A percentile compares a stretch with the other conserved stretches of the same genome.
Evolutionary conservation across 2,329 filamentous ascomycete species (phyloP).

Genomic region (Ascochyta pisi): DNA sequence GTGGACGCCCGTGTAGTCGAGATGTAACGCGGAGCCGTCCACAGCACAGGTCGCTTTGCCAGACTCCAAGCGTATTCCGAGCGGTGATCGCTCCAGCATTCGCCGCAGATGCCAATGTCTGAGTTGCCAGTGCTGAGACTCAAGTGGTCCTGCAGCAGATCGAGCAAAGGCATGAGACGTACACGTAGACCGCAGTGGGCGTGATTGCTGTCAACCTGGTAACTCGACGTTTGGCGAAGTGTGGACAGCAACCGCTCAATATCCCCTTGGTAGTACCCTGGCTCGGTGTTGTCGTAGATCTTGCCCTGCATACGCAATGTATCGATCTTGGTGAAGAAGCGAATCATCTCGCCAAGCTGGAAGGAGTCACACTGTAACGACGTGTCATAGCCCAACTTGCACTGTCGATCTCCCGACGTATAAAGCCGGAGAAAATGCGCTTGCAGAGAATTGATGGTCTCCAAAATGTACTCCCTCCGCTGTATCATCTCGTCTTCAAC

Average conservation of each 20-base stretch:
- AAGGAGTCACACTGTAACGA: constrained; percentile 77
- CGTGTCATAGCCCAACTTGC: constrained; percentile 76
- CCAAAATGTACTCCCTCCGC: constrained; percentile 70
- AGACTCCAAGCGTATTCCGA: constrained; percentile 53
- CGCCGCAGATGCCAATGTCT: constrained; percentile 54
- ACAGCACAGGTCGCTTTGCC: constrained; percentile 55
- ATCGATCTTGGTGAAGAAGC: constrained; percentile 69
- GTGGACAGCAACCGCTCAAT: constrained; percentile 66
- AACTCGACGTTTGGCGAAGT: constrained; percentile 71
- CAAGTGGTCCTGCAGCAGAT: constrained; percentile 62
- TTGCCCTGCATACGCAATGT: constrained; percentile 63
- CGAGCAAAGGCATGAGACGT: constrained; percentile 69
- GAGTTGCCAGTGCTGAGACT: constrained; percentile 41
- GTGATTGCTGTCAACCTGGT: constrained; percentile 78
- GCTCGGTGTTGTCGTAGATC: constrained; percentile 50
- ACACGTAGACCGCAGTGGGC: constrained; percentile 74
- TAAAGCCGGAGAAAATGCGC: constrained; percentile 72
- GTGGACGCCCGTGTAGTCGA: constrained; percentile 27
- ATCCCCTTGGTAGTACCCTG: constrained; percentile 64
- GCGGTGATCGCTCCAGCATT: constrained; percentile 53
- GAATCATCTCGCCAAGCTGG: constrained; percentile 78
- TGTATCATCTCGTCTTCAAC: constrained; percentile 74
- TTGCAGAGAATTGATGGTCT: constrained; percentile 73
- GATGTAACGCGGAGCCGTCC: constrained; percentile 41
- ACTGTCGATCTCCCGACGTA: constrained; percentile 71